A percentile compares a stretch with the other conserved stretches of the same genome.
Conservation (phyloP, 306 rosid species). For the Sechiopsis laciniata region DNA sequence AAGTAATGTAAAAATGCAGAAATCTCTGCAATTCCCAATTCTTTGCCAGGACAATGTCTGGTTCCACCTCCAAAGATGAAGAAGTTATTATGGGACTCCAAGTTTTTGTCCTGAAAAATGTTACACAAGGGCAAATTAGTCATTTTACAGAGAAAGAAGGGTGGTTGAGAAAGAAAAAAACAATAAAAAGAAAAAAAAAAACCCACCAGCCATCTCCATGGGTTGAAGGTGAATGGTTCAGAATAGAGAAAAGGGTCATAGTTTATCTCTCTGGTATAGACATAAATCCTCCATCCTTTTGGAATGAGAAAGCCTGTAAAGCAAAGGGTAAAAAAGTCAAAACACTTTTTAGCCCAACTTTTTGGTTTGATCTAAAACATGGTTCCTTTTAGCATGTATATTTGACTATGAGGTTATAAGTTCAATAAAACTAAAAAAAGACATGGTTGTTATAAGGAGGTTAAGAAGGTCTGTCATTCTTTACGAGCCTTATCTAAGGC, state of each 20-base stretch:
- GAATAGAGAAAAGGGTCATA: slow-evolving; percentile 67
- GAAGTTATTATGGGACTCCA: slow-evolving; percentile 51
- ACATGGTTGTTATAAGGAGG: slow-evolving; percentile 17
- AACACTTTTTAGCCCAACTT: slow-evolving; percentile 14
- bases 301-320: slow-evolving; percentile 79
- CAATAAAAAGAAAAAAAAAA: background rate
- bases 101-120: slow-evolving; percentile 49
- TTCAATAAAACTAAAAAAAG: background rate
- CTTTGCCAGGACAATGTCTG: slow-evolving; percentile 90
- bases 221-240: slow-evolving; percentile 75
- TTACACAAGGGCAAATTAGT: slow-evolving; percentile 10
- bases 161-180: background rate
- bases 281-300: slow-evolving; percentile 91
- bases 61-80: slow-evolving; percentile 93
- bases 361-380: background rate
- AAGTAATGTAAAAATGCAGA: slow-evolving; percentile 84
- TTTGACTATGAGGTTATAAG: no score
- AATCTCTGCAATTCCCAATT: slow-evolving; percentile 78
- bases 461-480: slow-evolving; percentile 21
- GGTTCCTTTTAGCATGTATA: no score
- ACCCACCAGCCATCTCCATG: slow-evolving; percentile 98
- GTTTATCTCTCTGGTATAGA: slow-evolving; percentile 84
- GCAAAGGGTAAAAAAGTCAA: slow-evolving; percentile 9
- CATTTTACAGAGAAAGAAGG: background rate
- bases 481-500: slow-evolving; percentile 18